A percentile compares a stretch with the other conserved stretches of the same genome.
Conservation (phyloP, 148 eudicot genomes). For the Beta vulgaris region DNA sequence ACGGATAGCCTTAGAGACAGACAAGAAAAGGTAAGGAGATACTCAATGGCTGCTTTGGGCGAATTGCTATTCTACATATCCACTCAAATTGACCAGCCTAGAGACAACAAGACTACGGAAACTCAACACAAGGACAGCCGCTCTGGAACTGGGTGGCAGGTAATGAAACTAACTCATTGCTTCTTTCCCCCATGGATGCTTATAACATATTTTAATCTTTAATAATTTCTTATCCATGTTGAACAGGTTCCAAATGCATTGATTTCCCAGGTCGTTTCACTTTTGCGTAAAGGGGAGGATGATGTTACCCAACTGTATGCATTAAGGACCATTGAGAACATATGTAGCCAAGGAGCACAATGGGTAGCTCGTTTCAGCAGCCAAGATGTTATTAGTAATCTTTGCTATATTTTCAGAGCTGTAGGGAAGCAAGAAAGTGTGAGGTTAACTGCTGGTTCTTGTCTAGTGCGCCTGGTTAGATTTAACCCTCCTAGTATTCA, state of each 20-base stretch:
- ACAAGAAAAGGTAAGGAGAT: constrained; percentile 97
- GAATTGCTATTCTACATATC: constrained; percentile 92
- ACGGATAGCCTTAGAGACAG: constrained; percentile 86
- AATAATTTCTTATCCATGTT: constrained; percentile 1
- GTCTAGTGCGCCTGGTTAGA: constrained; percentile 80
- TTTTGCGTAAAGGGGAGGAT: constrained; percentile 92
- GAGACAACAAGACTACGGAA: constrained; percentile 53
- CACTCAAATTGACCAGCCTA: constrained; percentile 69
- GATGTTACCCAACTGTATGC: constrained; percentile 94
- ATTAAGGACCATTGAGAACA: constrained; percentile 88
- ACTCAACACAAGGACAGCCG: constrained; percentile 71
- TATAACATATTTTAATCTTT: not conserved
- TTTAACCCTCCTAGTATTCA: constrained; percentile 72
- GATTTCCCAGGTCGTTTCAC: constrained; percentile 74
- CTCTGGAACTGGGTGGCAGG: constrained; percentile 88
- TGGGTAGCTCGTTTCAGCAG: constrained; percentile 95
- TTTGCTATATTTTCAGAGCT: constrained; percentile 81
- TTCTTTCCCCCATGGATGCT: not conserved
- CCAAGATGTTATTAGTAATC: constrained; percentile 79
- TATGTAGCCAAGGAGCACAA: constrained; percentile 83
- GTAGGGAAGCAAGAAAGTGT: constrained; percentile 86
- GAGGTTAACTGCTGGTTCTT: constrained; percentile 90
- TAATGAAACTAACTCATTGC: constrained; percentile 19
- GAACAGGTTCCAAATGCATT: constrained; percentile 79
- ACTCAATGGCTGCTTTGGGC: constrained; percentile 97